Base-by-base conservation (phyloP, 768 basidiomycete genomes). In the Chalciporus piperatus region DNA sequence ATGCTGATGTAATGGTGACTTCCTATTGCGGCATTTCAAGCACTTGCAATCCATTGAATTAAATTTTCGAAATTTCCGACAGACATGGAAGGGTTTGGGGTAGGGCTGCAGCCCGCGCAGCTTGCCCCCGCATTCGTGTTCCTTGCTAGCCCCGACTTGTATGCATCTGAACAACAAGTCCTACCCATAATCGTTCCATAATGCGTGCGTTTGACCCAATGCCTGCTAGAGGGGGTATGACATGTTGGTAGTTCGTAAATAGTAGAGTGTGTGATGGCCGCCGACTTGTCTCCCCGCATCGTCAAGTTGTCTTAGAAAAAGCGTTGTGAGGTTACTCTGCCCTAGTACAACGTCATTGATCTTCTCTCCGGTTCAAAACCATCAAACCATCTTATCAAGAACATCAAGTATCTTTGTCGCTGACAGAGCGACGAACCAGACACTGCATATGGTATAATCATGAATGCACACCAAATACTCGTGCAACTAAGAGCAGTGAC, bases 111-210 rank as follows among this genome's bases (percentile, higher is more conserved):
- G 59, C 80, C 79, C 11, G 74, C 74, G 17, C 80, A 84, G 61
- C 66, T 77, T 10, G 80, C 74, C 2, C 78, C 78, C 1, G 68
- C 73, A 3, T 83, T 78, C 55, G 78, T 83, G 25, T 80, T 81
- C 67, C 70, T 84, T n/a, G 80, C 79, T 13, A 68, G 69, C 8
- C 62, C 70, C 13, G 70, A 74, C 67, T 41, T 67, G 71, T 22
- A 57, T 73, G 23, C 72, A 76, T 44, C 60, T 70, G 40, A 74
- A 74, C 25, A 54, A 46, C 38, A 17, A 32, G 46, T 56, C 4
- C 19, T 32, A 43, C 20, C 28, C 46, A 25, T 23, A 13, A 25
- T 33, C 41, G 23, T 7, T 30, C 7, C 28, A 13, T 27, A 42
- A 12, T 6, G 14, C 11, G 12, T 20, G 30, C 27, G 32, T 27